Evolutionary conservation across 1,284 basidiomycete genomes (phyloP), one percentile per base, ranked within the genome.

Genomic region (Coniferiporia sulphurascens): DNA sequence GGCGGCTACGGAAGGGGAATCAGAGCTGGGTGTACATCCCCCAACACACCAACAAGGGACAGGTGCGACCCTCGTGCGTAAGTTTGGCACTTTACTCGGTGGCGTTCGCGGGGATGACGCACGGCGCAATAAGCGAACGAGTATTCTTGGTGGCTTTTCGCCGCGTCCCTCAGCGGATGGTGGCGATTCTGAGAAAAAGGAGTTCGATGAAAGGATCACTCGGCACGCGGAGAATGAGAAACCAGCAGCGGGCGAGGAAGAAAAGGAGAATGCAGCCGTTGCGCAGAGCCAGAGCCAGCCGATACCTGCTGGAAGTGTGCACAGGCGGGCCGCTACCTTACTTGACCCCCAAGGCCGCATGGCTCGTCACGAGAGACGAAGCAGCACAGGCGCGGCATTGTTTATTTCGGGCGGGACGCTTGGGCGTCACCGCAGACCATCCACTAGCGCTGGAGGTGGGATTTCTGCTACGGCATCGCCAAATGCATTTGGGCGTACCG

Each of bases 251-350:
- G 61, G 56, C 32, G 71, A 66, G 49, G 58, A 67, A 56, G 70
- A 73, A 66, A 61, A 51, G 55, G 52, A 58, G 55, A 58, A 53
- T 36, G 73, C 74, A 15, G 67, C 65, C 17, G 65, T 79, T 34
- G 63, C 74, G 8, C 71, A 74, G 46, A 84, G 82, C 62, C 73
- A 81, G 62, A 83, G 82, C 61, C 84, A 85, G 68, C 83, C 85
- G 0, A 65, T 82, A 12, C 38, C 38, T 3, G 15, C 38, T 53
- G 79, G 78, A 8, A 78, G 71, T 56, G 68, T 77, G 3, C 85
- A 88, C 72, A 78, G 87, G 49, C 78, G 89, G 22, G 84, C 86
- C 5, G 84, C 87, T 60, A 89, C 93, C 8, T 79, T 91, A 36
- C 69, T 90, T 15, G 91, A 93, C 67, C 78, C 87, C 0, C 77